phyloP scores from a whole-genome alignment of 1,139 yeast species.

The Blastobotrys proliferans region DNA sequence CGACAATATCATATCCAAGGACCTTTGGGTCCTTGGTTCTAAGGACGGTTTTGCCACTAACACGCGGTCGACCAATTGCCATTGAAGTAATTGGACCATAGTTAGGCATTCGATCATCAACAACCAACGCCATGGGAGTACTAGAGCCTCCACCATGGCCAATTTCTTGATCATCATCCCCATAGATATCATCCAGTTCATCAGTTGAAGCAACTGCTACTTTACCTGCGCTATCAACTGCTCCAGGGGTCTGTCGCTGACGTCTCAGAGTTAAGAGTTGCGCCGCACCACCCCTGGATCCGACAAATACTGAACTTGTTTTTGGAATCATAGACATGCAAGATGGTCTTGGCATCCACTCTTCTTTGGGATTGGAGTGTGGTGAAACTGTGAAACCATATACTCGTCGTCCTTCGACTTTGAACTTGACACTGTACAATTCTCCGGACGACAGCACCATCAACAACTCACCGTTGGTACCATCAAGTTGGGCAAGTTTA shows the following conservation, averaged over 20 bases:
- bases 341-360: conserved; percentile 23
- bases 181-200: conserved; percentile 37
- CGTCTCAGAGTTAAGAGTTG: conserved; percentile 37
- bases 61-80: conserved; percentile 53
- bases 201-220: conserved; percentile 25
- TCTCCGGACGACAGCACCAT: conserved; percentile 52
- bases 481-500: conserved; percentile 41
- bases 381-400: conserved; percentile 32
- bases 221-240: conserved; percentile 1
- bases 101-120: conserved; percentile 55
- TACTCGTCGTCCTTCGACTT: conserved; percentile 43
- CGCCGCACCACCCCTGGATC: conserved; percentile 44
- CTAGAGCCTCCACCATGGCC: conserved; percentile 10
- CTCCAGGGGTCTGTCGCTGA: conserved; percentile 23
- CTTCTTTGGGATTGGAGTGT: conserved; percentile 15
- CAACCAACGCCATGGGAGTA: conserved; percentile 21
- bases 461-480: conserved; percentile 47
- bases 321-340: conserved; percentile 21
- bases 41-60: conserved; percentile 11
- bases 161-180: conserved; percentile 34
- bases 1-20: conserved; percentile 54
- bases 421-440: conserved; percentile 50
- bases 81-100: conserved; percentile 75
- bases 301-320: conserved; percentile 38
- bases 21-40: conserved; percentile 66